These are phyloP conservation scores for Neurospora sp. DNA, from an alignment of 495 filamentous ascomycete species.

Conservation along the genomic window DNA sequence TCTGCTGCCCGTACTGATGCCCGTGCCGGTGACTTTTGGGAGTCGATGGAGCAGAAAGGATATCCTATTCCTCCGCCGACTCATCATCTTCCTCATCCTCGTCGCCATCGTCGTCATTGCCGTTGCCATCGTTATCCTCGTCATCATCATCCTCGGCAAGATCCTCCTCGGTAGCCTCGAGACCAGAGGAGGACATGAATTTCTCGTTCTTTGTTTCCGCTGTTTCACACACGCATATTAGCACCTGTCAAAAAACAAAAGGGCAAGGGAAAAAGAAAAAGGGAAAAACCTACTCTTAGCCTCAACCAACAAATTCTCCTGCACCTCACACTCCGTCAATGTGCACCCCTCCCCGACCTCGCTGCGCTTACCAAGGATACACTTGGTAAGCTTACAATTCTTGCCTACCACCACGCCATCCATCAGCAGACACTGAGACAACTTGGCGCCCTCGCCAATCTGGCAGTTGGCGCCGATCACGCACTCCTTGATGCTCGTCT, in stretches of 20 bases:
- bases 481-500: slow-evolving; percentile 75
- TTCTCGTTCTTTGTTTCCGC: slow-evolving; percentile 77
- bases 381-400: slow-evolving; percentile 66
- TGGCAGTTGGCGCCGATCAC: slow-evolving; percentile 80
- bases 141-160: slow-evolving; percentile 28
- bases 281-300: slow-evolving; percentile 52
- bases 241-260: background rate
- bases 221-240: slow-evolving; percentile 8
- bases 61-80: background rate
- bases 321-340: slow-evolving; percentile 81
- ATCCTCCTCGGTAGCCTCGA: slow-evolving; percentile 51
- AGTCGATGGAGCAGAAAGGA: background rate
- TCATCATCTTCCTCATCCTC: slow-evolving; percentile 4
- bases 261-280: slow-evolving; percentile 19
- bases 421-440: slow-evolving; percentile 80
- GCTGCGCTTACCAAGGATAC: slow-evolving; percentile 65
- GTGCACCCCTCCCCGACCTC: slow-evolving; percentile 65
- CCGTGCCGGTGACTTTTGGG: background rate
- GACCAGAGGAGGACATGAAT: slow-evolving; percentile 72
- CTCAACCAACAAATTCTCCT: slow-evolving; percentile 74
- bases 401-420: slow-evolving; percentile 76
- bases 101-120: slow-evolving; percentile 6
- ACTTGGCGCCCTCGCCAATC: slow-evolving; percentile 67
- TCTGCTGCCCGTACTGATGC: background rate
- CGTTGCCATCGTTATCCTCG: slow-evolving; percentile 16